Conservation (phyloP, 2,329 filamentous ascomycete species). For the Fusarium pseudonygamai region DNA sequence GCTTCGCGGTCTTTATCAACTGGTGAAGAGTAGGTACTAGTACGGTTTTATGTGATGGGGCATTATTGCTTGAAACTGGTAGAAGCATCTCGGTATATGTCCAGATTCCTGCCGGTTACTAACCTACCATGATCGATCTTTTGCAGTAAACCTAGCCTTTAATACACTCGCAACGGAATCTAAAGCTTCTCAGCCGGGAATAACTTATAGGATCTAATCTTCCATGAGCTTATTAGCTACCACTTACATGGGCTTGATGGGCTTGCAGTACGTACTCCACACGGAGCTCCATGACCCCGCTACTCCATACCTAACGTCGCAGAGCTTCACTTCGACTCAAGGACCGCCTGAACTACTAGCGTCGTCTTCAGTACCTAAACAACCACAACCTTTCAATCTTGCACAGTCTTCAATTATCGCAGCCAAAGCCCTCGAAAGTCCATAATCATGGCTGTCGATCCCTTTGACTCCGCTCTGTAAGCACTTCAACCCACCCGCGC, state of each 20-base stretch:
- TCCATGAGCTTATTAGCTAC: neutral
- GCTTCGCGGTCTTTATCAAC: neutral
- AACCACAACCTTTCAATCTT: neutral
- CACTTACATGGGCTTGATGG: constrained; percentile 7
- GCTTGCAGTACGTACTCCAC: constrained; percentile 25
- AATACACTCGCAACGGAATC: neutral
- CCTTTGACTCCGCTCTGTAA: constrained; percentile 81
- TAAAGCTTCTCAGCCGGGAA: neutral
- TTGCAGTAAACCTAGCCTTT: neutral
- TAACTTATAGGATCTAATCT: neutral
- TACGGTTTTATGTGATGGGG: no score
- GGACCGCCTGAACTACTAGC: constrained; percentile 3
- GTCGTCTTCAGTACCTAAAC: neutral
- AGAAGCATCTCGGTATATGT: neutral
- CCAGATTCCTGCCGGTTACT: neutral
- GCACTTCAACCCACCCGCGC: constrained; percentile 41
- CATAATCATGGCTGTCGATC: constrained; percentile 64
- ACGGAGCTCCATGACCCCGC: constrained; percentile 39
- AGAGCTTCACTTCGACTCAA: constrained; percentile 29
- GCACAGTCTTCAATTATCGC: neutral
- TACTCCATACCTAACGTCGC: constrained; percentile 31
- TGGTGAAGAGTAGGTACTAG: neutral
- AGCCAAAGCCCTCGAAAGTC: neutral
- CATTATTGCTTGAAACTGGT: neutral
- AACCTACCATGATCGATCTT: neutral